A percentile compares a stretch with the other conserved stretches of the same genome.
These are phyloP conservation scores for Solanum hybrid DNA, from an alignment of 305 asterid genomes.

Conservation along the genomic window DNA sequence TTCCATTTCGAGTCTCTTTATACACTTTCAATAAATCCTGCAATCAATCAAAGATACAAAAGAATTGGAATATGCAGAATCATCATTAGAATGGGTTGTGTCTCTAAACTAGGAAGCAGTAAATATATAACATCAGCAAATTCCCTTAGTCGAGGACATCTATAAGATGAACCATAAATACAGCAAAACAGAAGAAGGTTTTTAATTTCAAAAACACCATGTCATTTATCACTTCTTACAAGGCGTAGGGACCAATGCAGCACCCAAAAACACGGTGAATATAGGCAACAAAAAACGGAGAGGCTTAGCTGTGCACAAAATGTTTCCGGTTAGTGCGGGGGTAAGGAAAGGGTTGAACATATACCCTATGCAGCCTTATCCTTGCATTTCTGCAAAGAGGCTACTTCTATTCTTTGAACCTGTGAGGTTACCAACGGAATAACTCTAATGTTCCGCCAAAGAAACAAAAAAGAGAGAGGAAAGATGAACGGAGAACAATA, in stretches of 20 bases:
- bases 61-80: background rate
- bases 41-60: background rate
- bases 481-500: background rate
- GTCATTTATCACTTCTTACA: background rate
- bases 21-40: constrained; percentile 68
- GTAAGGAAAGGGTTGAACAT: background rate
- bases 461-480: background rate
- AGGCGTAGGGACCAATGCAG: background rate
- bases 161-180: background rate
- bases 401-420: background rate
- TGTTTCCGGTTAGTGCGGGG: background rate
- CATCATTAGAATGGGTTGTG: background rate
- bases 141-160: background rate
- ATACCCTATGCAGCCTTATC: background rate
- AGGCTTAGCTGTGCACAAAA: background rate
- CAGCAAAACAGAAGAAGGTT: background rate
- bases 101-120: background rate
- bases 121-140: background rate
- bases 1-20: constrained; percentile 86
- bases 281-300: background rate
- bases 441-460: background rate
- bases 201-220: background rate
- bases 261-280: background rate
- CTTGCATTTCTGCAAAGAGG: background rate
- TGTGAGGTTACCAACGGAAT: background rate